Base-by-base conservation (phyloP, 441 rosid genomes). In the Erodium chrysanthum region DNA sequence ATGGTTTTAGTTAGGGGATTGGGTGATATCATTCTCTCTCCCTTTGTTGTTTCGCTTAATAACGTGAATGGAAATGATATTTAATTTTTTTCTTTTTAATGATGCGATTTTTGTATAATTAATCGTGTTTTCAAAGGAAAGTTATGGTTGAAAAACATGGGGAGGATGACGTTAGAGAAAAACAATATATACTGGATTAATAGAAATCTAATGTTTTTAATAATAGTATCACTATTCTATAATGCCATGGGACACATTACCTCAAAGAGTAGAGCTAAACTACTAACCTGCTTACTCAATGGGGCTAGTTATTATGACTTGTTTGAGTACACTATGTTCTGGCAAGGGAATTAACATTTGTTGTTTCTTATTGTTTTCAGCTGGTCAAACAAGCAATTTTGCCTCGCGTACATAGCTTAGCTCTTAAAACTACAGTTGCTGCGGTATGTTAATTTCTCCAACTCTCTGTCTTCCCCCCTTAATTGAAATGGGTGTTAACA, bases 381-480 rank as follows among this genome's bases (percentile, higher is more conserved):
- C 89, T 93, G 50, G 93, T 93, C 78, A 89, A 90, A 80, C 89
- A 89, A 78, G 84, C 87, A 82, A 84, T 93, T 82, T 83, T 93
- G 83, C 98, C 95, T 69, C 95, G 96, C 54, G 88, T 90, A 76
- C 97, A 92, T 81, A 88, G 92, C 65, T 75, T 92, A 75, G 98
- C 97, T 68, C 96, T 92, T 50, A 90, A 86, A 82, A 92, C 98
- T 21, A 92, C 98, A 66, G 84, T 90, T 68, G 98, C 96, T 76
- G 97, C 90, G 76, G 98, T 93, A 88, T 80, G 92, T n/a, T 31
- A 50, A 50, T 50, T 5, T 50, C 22, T 42, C 58, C 25, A 7
- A 18, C 25, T 54, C 61, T 54, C 61, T 18, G 25, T 52, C 59
- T 52, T 17, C 15, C 44, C 2, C 44, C 2, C 9, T 0, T 12